Base-by-base conservation (phyloP, 371 early-diverging fungal genomes). In the Saksenaea oblongispora region DNA sequence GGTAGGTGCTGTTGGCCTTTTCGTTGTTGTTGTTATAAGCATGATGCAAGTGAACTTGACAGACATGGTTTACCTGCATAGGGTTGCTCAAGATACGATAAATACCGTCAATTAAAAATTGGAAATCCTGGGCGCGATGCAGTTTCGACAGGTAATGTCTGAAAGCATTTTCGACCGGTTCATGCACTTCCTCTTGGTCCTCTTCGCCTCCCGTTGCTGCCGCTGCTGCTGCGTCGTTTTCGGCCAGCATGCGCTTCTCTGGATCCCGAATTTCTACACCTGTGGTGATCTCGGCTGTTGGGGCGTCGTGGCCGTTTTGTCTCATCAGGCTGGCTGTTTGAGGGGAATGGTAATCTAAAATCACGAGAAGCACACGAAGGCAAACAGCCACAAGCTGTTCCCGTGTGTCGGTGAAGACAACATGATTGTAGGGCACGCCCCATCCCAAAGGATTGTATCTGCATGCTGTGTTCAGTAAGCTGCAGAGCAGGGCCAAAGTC, bases 391-490 rank as follows among this genome's bases (percentile, higher is more conserved):
- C 90, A 2, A 93, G 79, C 34, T 87, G 83, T 58, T 95, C 94
- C 10, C 83, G 76, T 0, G 85, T 78, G 58, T 92, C 91, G 7
- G 85, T 79, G 59, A 88, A 84, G 55, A 93, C 66, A 5, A 93
- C 82, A 67, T 93, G 91, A 61, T 93, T 92, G 79, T 94, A 95
- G 26, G 95, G 95, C 3, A 95, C 74, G 1, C 86, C 88, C 93
- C 94, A 95, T 5, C 94, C 93, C 4, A 88, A 81, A 1, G 92
- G 91, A 66, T 93, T 90, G 67, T 93, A 93, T 53, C 87, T 88
- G 34, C 89, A 76, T 0, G 88, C 83, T 0, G 91, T 92, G 68
- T 95, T 95, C 54, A 95, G 56, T 31, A 94, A 67, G 59, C 93
- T 93, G 78, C 93, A 95, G 8, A 94, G 77, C 47, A 94, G 64